These are phyloP conservation scores for Cladobotryum protrusum DNA, from an alignment of 2,329 filamentous ascomycete genomes.

Conservation along the genomic window DNA sequence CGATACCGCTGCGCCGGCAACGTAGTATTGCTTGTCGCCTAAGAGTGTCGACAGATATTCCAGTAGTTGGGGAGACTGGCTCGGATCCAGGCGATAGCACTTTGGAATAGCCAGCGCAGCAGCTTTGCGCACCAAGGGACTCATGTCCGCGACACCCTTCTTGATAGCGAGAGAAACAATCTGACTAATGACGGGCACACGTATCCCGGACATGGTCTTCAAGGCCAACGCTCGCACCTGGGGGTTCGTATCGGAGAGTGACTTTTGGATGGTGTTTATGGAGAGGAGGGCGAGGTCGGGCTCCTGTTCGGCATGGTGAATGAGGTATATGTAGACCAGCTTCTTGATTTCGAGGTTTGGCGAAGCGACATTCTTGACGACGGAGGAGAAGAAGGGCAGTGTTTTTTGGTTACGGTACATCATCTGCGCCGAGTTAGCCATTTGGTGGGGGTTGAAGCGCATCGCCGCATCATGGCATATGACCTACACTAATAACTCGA, in stretches of 20 bases:
- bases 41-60: conserved; percentile 75
- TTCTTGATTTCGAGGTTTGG: conserved; percentile 95
- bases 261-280: conserved; percentile 99
- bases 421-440: conserved; percentile 56
- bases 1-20: conserved; percentile 86
- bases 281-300: conserved; percentile 91
- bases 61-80: conserved; percentile 73
- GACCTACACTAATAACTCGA: conserved; percentile 73
- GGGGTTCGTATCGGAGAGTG: conserved; percentile 84
- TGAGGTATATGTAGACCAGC: conserved; percentile 95
- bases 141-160: conserved; percentile 89
- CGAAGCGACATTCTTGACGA: conserved; percentile 96
- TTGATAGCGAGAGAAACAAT: conserved; percentile 96
- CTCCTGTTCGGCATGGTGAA: conserved; percentile 93
- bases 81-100: conserved; percentile 86
- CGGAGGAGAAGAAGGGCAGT: conserved; percentile 89
- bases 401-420: conserved; percentile 90
- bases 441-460: conserved; percentile 6
- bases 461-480: not conserved
- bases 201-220: conserved; percentile 93
- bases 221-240: conserved; percentile 87
- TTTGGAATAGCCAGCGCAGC: conserved; percentile 93
- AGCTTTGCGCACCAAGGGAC: conserved; percentile 83
- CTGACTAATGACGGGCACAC: conserved; percentile 96
- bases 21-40: conserved; percentile 90